Conservation (phyloP, 345 rosid genomes). For the Rhizophora apiculata region DNA sequence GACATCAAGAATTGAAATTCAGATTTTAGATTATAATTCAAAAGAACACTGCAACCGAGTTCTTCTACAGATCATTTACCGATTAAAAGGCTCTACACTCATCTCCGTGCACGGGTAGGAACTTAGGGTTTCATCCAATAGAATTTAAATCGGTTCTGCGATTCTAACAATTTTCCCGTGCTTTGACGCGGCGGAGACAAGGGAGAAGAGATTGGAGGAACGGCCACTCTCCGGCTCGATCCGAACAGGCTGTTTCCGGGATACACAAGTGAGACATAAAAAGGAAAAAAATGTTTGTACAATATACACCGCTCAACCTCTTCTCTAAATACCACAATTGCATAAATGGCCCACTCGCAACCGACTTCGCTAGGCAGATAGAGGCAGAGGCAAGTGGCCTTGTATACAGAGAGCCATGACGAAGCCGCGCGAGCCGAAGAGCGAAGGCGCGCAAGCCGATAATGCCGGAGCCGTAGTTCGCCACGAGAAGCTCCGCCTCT, state of each 20-base stretch:
- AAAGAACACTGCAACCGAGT: not conserved
- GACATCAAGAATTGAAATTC: not conserved
- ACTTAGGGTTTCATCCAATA: no score
- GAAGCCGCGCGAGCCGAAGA: slow-evolving; percentile 79
- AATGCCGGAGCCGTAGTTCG: slow-evolving; percentile 71
- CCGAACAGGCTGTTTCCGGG: no score
- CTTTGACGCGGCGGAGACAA: no score
- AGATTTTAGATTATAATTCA: not conserved
- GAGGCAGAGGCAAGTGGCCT: not conserved
- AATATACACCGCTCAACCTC: no score
- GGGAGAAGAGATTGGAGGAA: no score
- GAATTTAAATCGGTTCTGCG: no score
- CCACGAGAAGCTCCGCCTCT: slow-evolving; percentile 92
- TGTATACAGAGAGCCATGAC: slow-evolving; percentile 47
- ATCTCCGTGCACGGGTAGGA: not conserved
- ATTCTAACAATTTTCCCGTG: no score
- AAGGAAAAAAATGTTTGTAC: no score
- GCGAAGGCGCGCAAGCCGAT: slow-evolving; percentile 62
- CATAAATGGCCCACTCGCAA: not conserved
- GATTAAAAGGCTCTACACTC: slow-evolving; percentile 51
- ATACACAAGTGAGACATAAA: no score
- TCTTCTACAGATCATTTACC: slow-evolving; percentile 18
- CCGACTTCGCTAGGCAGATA: not conserved
- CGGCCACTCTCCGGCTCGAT: no score
- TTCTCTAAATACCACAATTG: no score